Base-by-base conservation (phyloP, 305 asterid species). In the Fraxinus albicans region DNA sequence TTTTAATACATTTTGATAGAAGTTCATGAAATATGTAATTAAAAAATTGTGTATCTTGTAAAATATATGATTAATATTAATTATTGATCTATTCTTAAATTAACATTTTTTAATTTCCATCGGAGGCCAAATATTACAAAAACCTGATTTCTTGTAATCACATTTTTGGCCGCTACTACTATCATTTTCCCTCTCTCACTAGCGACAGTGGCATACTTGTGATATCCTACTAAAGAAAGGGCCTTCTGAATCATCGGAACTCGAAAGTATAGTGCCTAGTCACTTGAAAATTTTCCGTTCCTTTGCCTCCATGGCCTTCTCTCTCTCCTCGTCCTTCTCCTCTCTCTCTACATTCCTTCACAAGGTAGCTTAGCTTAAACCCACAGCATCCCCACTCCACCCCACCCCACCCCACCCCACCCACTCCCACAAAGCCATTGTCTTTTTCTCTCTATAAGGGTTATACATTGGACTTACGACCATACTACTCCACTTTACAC, bases 291-390 rank as follows among this genome's bases (percentile, higher is more conserved):
- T 79, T 74, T n/a, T 4, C 73, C 82, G 50, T 84, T 84, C 87
- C 84, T 80, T 81, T 80, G 86, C 79, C 79, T 75, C 89, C 86
- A 82, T 81, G 76, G 81, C 79, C 76, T 60, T 15, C 21, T 80
- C 79, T 42, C 44, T 38, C 44, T 38, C 44, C 44, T 38, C 42
- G 6, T 34, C 38, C 38, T 34, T 77, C 75, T 40, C 50, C 50
- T 40, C 34, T 58, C 79, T 74, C 50, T 81, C 84, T 76, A 76
- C 73, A 87, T 81, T 83, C 78, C 89, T 86, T 85, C 83, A 79
- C 89, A 80, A 82, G 86, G 91, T 89, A 85, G 88, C 92, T 89
- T 89, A 84, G 88, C 92, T 89, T 90, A 81, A 88, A 84, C 86
- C 87, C 80, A 38, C 86, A 70, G 86, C 86, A 77, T 84, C 81